Conservation (phyloP, 805 yeast genomes). For the Barnettozyma californica region DNA sequence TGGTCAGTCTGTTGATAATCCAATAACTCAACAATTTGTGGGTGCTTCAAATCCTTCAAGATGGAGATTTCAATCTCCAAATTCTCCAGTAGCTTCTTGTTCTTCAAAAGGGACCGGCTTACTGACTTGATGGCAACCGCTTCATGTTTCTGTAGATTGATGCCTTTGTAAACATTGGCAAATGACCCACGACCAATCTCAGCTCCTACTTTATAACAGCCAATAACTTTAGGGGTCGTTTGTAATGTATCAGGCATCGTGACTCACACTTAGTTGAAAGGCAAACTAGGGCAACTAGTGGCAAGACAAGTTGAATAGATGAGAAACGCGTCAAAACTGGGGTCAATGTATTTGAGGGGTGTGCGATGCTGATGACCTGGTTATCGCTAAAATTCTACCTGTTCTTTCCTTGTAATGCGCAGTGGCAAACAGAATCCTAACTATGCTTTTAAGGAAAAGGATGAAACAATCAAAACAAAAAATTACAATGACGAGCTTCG, state of each 20-base stretch:
- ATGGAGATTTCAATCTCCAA: slow-evolving; percentile 90
- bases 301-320: not conserved
- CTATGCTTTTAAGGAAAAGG: not conserved
- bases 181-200: slow-evolving; percentile 95
- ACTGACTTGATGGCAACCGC: slow-evolving; percentile 90
- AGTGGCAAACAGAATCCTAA: not conserved
- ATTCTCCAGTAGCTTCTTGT: slow-evolving; percentile 83
- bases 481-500: not conserved
- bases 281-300: not conserved
- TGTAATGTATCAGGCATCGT: slow-evolving; percentile 1
- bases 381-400: not conserved
- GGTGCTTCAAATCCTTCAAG: slow-evolving; percentile 81
- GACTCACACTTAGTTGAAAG: not conserved
- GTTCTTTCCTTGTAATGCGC: not conserved
- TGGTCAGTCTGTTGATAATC: slow-evolving; percentile 76
- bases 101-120: slow-evolving; percentile 71
- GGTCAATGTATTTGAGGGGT: not conserved
- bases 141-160: slow-evolving; percentile 42
- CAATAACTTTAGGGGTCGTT: slow-evolving; percentile 16
- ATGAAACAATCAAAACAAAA: not conserved
- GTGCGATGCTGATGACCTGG: not conserved
- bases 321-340: not conserved
- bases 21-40: slow-evolving; percentile 82
- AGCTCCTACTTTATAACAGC: slow-evolving; percentile 23
- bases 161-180: slow-evolving; percentile 91